A percentile compares a stretch with the other conserved stretches of the same genome.
These are phyloP conservation scores for Friedmanniomyces endolithicus DNA, from an alignment of 495 filamentous ascomycete species.

Conservation along the genomic window DNA sequence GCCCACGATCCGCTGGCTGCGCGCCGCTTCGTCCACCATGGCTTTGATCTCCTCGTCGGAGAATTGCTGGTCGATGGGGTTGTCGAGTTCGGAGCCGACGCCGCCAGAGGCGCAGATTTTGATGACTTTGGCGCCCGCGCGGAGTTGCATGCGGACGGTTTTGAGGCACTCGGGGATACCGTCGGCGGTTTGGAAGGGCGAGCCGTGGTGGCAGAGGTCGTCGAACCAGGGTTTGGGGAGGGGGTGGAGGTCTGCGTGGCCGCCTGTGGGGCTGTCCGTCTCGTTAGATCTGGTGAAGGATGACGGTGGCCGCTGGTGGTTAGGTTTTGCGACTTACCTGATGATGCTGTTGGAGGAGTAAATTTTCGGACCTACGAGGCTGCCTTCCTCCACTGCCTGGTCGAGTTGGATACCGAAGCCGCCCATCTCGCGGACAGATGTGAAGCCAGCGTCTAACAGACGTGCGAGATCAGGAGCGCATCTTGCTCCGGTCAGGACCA, in stretches of 20 bases:
- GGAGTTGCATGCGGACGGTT: conserved; percentile 18
- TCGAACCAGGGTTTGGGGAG: conserved; percentile 6
- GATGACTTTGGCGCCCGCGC: conserved; percentile 20
- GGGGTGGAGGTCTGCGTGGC: conserved; percentile 15
- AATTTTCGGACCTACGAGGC: conserved; percentile 15
- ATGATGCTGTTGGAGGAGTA: conserved; percentile 9
- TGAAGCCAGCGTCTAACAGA: conserved; percentile 6
- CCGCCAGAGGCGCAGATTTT: conserved; percentile 19
- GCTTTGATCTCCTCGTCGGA: conserved; percentile 15
- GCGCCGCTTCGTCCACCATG: conserved; percentile 19
- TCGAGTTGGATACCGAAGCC: conserved; percentile 13
- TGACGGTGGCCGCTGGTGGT: too few relatives aligned
- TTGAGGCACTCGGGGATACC: conserved; percentile 19
- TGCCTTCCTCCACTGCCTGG: conserved; percentile 8
- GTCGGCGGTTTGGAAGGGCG: conserved; percentile 7
- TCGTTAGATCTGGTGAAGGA: too few relatives aligned
- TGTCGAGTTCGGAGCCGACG: conserved; percentile 9
- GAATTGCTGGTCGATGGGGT: conserved; percentile 14
- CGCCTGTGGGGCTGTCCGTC: conserved; percentile 8
- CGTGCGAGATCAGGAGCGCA: conserved; percentile 5
- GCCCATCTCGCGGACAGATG: background rate
- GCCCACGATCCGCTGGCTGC: conserved; percentile 11
- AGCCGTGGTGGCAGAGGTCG: conserved; percentile 9
- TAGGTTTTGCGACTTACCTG: background rate
- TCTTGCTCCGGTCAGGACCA: conserved; percentile 13